Percentiles rank a stretch among this genome's conserved stretches.
Evolutionary conservation across 768 basidiomycete species (phyloP).

Genomic region (Suillus ampliporus): DNA sequence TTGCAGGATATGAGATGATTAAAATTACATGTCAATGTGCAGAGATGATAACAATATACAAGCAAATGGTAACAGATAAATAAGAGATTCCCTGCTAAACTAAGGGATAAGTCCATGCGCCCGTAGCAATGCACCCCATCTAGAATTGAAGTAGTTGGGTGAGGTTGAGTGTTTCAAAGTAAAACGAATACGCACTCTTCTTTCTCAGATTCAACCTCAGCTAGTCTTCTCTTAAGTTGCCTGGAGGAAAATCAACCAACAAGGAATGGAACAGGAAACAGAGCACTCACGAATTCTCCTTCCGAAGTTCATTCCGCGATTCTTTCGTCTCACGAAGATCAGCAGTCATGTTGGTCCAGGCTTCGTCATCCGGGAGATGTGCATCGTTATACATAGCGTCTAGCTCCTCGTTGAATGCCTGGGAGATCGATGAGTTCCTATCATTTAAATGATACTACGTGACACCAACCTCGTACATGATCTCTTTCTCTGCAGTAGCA

Average conservation of each 20-base stretch:
- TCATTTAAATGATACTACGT: neutral
- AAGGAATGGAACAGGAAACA: neutral
- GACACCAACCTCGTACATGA: slow-evolving; percentile 83
- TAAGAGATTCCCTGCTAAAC: slow-evolving; percentile 12
- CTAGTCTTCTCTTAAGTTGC: slow-evolving; percentile 69
- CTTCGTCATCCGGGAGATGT: slow-evolving; percentile 81
- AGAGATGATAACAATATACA: slow-evolving; percentile 11
- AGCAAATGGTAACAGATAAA: slow-evolving; percentile 8
- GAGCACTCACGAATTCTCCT: slow-evolving; percentile 78
- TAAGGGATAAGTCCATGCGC: slow-evolving; percentile 51
- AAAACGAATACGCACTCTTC: slow-evolving; percentile 66
- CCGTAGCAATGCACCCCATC: slow-evolving; percentile 70
- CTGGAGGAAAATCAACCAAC: slow-evolving; percentile 42
- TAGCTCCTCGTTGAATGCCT: slow-evolving; percentile 96
- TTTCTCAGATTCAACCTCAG: slow-evolving; percentile 74
- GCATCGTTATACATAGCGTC: slow-evolving; percentile 90
- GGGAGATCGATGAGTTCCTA: slow-evolving; percentile 12
- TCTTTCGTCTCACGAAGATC: slow-evolving; percentile 82
- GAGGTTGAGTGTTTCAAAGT: slow-evolving; percentile 9
- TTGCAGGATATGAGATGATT: slow-evolving; percentile 1
- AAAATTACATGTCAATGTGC: neutral
- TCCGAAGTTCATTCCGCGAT: slow-evolving; percentile 68
- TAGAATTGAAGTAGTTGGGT: slow-evolving; percentile 34
- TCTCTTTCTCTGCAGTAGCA: slow-evolving; percentile 85
- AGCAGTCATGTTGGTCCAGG: slow-evolving; percentile 76